A percentile compares a stretch with the other conserved stretches of the same genome.
These are phyloP conservation scores for Teunomyces barrocoloradensis DNA, from an alignment of 805 yeast species.

Conservation along the genomic window DNA sequence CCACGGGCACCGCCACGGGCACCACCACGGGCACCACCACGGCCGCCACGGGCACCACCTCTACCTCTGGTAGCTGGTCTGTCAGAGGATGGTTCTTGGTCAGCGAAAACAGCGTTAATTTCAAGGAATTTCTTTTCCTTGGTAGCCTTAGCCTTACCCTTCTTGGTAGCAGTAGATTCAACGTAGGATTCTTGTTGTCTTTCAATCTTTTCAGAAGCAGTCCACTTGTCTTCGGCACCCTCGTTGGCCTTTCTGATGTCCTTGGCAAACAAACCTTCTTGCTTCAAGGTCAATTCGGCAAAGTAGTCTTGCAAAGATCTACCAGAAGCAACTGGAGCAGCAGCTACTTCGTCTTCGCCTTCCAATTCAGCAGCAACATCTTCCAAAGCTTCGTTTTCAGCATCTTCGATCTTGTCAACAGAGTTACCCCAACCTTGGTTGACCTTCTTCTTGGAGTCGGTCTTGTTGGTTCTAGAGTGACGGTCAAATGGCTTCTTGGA, in stretches of 20 bases:
- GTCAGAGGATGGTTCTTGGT: slow-evolving; percentile 36
- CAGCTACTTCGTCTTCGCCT: slow-evolving; percentile 40
- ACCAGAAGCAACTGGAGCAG: slow-evolving; percentile 49
- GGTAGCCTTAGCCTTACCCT: slow-evolving; percentile 64
- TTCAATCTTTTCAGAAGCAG: slow-evolving; percentile 58
- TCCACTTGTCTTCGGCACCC: slow-evolving; percentile 53
- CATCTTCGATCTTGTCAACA: slow-evolving; percentile 61
- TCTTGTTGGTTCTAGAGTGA: slow-evolving; percentile 78
- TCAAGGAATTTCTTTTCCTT: slow-evolving; percentile 82
- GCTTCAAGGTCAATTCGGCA: slow-evolving; percentile 56
- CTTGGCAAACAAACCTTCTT: slow-evolving; percentile 38
- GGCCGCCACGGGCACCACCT: slow-evolving; percentile 28
- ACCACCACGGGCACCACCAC: slow-evolving; percentile 22
- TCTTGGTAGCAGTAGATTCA: slow-evolving; percentile 63
- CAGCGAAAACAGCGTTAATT: slow-evolving; percentile 69
- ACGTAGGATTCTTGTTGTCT: slow-evolving; percentile 63
- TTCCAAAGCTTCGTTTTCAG: slow-evolving; percentile 49
- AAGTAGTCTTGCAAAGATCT: slow-evolving; percentile 87
- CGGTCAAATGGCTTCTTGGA: slow-evolving; percentile 72
- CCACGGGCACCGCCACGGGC: slow-evolving; percentile 20
- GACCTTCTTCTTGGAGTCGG: slow-evolving; percentile 81
- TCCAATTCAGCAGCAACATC: slow-evolving; percentile 43
- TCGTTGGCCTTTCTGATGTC: slow-evolving; percentile 53
- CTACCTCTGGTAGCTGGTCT: slow-evolving; percentile 26
- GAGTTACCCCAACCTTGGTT: slow-evolving; percentile 88